Conservation (phyloP, 345 rosid species). For the Lumnitzera racemosa region DNA sequence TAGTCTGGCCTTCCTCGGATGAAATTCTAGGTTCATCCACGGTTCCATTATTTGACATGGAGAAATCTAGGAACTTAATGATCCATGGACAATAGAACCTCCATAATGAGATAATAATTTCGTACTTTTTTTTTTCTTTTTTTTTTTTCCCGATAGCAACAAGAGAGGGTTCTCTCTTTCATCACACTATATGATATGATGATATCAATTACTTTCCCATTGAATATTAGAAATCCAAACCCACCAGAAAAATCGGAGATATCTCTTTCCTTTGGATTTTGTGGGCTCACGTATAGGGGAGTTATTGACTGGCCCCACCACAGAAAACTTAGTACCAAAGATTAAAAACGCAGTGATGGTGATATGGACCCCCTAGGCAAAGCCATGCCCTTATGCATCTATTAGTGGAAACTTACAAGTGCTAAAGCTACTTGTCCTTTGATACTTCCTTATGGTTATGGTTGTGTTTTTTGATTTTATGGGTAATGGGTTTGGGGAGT, state of each 20-base stretch:
- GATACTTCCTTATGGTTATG: too few species aligned
- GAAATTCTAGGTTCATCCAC: too few species aligned
- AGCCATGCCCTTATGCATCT: slow-evolving; percentile 12
- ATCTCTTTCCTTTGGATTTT: slow-evolving; percentile 53
- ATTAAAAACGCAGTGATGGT: slow-evolving; percentile 22
- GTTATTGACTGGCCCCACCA: slow-evolving; percentile 27
- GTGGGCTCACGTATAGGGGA: slow-evolving; percentile 28
- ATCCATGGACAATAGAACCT: slow-evolving; percentile 11
- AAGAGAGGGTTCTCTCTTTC: not conserved
- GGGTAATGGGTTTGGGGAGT: not conserved
- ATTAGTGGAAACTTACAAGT: not conserved
- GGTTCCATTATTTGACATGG: too few species aligned
- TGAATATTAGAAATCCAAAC: slow-evolving; percentile 11
- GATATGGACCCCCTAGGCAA: slow-evolving; percentile 14
- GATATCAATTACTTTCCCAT: slow-evolving; percentile 7
- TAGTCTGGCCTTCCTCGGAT: too few species aligned
- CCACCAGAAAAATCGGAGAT: slow-evolving; percentile 31
- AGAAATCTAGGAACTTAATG: too few species aligned
- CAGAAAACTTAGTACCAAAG: slow-evolving; percentile 37
- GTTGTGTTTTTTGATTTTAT: too few species aligned
- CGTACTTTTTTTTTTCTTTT: slow-evolving; percentile 9
- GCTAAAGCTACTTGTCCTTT: slow-evolving; percentile 1
- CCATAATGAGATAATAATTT: slow-evolving; percentile 50
- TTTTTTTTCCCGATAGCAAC: not conserved
- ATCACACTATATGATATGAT: slow-evolving; percentile 7